phyloP scores from a whole-genome alignment of 257 asterid genomes.

The Solanum rostratum region DNA sequence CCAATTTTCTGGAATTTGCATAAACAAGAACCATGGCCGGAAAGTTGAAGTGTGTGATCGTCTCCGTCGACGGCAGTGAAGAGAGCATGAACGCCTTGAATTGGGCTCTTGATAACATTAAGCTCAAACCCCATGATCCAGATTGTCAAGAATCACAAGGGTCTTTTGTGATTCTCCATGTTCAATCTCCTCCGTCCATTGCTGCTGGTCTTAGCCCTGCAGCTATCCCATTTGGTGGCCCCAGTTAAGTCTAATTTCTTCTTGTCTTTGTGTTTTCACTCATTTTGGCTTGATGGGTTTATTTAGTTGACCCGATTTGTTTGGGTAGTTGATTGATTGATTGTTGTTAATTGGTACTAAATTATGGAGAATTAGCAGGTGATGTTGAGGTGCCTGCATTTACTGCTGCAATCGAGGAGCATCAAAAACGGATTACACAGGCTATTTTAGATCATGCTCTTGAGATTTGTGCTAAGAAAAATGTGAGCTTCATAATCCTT shows the following conservation, averaged over 20 bases:
- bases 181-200: slow-evolving; percentile 40
- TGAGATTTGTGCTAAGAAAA: slow-evolving; percentile 22
- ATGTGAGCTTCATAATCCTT: slow-evolving; percentile 12
- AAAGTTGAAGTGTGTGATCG: slow-evolving; percentile 25
- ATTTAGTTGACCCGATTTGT: not conserved
- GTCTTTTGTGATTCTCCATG: slow-evolving; percentile 22
- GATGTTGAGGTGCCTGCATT: slow-evolving; percentile 42
- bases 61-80: slow-evolving; percentile 39
- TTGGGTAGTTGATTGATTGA: not conserved
- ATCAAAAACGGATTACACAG: slow-evolving; percentile 31
- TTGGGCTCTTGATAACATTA: slow-evolving; percentile 37
- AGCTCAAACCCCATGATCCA: slow-evolving; percentile 8
- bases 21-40: slow-evolving; percentile 1
- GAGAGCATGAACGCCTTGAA: slow-evolving; percentile 40
- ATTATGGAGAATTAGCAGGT: slow-evolving; percentile 9
- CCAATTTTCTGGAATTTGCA: not conserved
- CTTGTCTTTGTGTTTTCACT: not conserved
- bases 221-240: slow-evolving; percentile 40
- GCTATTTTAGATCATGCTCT: slow-evolving; percentile 34
- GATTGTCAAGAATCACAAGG: not conserved
- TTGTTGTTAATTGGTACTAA: not conserved
- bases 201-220: slow-evolving; percentile 30
- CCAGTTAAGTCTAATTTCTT: slow-evolving; percentile 22
- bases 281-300: not conserved
- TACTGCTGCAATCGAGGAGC: slow-evolving; percentile 37